Conservation (phyloP, 352 stramenopile genomes). For the Pythium brachiatum region DNA sequence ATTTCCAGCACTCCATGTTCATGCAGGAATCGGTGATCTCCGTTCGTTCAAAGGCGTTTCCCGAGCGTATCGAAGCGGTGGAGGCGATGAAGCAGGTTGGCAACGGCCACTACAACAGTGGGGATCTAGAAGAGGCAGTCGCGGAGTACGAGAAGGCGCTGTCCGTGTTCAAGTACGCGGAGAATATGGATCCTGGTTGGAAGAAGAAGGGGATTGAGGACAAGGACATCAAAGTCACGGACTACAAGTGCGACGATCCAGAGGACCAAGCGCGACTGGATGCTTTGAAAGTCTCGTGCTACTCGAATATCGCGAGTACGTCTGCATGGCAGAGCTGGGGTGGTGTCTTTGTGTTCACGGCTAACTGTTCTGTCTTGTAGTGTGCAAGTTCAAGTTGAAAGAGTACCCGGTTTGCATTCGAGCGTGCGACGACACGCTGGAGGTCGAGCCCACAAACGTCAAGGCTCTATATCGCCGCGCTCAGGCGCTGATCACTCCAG, state of each 20-base stretch:
- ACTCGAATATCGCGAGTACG: constrained; percentile 76
- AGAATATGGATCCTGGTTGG: constrained; percentile 78
- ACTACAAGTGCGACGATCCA: constrained; percentile 49
- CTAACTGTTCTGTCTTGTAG: constrained; percentile 24
- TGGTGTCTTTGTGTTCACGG: not conserved
- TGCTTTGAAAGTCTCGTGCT: constrained; percentile 65
- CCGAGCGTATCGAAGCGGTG: constrained; percentile 50
- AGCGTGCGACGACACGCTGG: constrained; percentile 69
- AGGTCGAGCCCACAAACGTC: constrained; percentile 58
- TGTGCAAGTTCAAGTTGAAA: constrained; percentile 77
- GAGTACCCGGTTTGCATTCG: constrained; percentile 57
- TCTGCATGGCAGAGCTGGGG: not conserved
- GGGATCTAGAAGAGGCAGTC: constrained; percentile 62
- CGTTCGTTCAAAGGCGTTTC: constrained; percentile 41
- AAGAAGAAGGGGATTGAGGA: constrained; percentile 89
- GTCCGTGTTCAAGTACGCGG: constrained; percentile 77
- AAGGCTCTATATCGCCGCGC: constrained; percentile 80
- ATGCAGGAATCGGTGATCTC: constrained; percentile 74
- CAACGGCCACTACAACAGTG: constrained; percentile 54
- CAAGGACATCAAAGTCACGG: constrained; percentile 55
- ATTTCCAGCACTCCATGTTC: constrained; percentile 87
- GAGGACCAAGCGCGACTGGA: constrained; percentile 46
- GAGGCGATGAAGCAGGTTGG: constrained; percentile 66
- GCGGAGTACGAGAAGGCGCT: constrained; percentile 84
- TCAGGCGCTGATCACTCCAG: constrained; percentile 69